Percentiles rank a stretch among this genome's conserved stretches.
Conservation (phyloP, 2,329 filamentous ascomycete genomes). For the Pseudogymnoascus sp. region DNA sequence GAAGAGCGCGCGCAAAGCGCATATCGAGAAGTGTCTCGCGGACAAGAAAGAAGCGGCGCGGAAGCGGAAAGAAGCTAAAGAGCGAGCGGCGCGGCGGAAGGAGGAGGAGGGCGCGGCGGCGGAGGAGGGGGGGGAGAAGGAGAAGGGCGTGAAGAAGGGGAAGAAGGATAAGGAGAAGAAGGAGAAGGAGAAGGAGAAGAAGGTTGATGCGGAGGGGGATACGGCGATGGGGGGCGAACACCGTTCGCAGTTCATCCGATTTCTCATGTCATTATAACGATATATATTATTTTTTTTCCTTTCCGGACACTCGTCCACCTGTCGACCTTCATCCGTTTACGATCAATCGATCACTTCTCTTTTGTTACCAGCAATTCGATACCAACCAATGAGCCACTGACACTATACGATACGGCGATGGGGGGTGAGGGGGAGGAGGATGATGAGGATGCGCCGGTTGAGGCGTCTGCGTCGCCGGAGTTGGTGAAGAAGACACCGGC, state of each 20-base stretch:
- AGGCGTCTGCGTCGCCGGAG: conserved; percentile 30
- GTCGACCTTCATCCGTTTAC: conserved; percentile 24
- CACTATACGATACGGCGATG: conserved; percentile 31
- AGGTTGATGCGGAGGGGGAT: conserved; percentile 27
- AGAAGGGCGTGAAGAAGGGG: conserved; percentile 21
- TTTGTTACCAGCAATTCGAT: conserved; percentile 46
- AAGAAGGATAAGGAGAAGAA: conserved; percentile 24
- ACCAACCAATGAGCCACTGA: conserved; percentile 36
- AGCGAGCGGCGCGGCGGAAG: conserved; percentile 28
- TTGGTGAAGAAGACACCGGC: conserved; percentile 15
- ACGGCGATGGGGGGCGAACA: conserved; percentile 19
- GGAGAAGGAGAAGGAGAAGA: conserved; percentile 25
- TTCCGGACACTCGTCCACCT: conserved; percentile 25
- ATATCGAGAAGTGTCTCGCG: conserved; percentile 76
- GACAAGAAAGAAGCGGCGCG: conserved; percentile 39
- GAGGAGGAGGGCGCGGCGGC: conserved; percentile 32
- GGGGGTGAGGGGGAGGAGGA: conserved; percentile 36
- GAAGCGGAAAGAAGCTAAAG: conserved; percentile 31
- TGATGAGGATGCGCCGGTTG: conserved; percentile 31
- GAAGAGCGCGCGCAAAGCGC: conserved; percentile 64
- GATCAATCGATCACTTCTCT: conserved; percentile 40
- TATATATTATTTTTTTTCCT: conserved; percentile 25
- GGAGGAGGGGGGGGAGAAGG: conserved; percentile 35
- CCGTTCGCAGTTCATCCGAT: conserved; percentile 12
- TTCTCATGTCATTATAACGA: conserved; percentile 33